phyloP scores from a whole-genome alignment of 163 green algal genomes.

The Picocystis sp. region DNA sequence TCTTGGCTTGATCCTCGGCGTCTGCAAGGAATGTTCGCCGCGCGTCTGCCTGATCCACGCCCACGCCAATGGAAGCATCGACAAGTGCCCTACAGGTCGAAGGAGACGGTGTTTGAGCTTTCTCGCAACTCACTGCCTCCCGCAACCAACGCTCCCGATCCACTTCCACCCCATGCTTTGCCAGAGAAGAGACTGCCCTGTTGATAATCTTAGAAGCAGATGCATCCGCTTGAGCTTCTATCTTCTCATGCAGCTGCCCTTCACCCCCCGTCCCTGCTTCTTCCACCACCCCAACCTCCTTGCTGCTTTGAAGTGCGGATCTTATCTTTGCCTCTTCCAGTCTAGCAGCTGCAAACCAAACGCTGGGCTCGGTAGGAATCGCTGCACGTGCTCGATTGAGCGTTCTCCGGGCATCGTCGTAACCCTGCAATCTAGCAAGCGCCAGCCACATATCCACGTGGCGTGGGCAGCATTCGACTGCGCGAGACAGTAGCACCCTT shows the following conservation, averaged over 20 bases:
- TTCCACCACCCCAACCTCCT: too few relatives aligned
- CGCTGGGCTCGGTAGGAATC: constrained; percentile 68
- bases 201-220: constrained; percentile 25
- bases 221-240: too few relatives aligned
- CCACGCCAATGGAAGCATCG: constrained; percentile 42
- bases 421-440: constrained; percentile 66
- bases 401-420: constrained; percentile 6
- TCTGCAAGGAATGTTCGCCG: constrained; percentile 82
- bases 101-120: constrained; percentile 35
- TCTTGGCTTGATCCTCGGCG: constrained; percentile 46
- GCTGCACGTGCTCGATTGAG: constrained; percentile 86
- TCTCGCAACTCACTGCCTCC: constrained; percentile 78
- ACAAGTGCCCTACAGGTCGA: constrained; percentile 73
- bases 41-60: constrained; percentile 76
- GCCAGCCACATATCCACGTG: constrained; percentile 96
- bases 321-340: constrained; percentile 79
- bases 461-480: constrained; percentile 95
- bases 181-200: constrained; percentile 51
- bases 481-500: constrained; percentile 49
- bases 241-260: too few relatives aligned
- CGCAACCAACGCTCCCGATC: constrained; percentile 44
- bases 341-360: constrained; percentile 91
- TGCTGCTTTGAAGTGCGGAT: too few relatives aligned
- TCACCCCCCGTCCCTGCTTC: too few relatives aligned
- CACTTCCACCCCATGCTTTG: constrained; percentile 57